Conservation (phyloP, 352 stramenopile species). For the Globisporangium cederbergense region DNA sequence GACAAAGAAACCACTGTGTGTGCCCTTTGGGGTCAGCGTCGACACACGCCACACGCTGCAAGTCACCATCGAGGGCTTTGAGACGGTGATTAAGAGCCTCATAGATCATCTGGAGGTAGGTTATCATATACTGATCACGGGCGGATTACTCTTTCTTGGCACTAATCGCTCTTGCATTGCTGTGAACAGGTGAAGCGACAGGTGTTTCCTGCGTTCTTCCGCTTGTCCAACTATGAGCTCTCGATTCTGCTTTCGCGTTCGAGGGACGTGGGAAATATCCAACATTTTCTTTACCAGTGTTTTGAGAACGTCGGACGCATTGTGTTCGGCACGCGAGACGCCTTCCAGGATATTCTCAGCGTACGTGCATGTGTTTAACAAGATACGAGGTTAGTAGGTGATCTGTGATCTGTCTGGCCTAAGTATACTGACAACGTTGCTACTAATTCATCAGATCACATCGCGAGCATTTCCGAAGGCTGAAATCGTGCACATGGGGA, state of each 20-base stretch:
- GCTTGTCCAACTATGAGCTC: constrained; percentile 59
- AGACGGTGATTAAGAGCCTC: constrained; percentile 40
- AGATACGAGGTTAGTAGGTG: too few relatives aligned
- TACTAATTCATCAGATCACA: constrained; percentile 5
- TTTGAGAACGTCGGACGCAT: constrained; percentile 70
- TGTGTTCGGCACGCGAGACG: constrained; percentile 50
- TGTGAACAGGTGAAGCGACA: constrained; percentile 45
- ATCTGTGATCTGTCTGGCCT: neutral
- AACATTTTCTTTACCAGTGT: constrained; percentile 55
- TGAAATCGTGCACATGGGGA: constrained; percentile 62
- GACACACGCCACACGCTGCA: constrained; percentile 43
- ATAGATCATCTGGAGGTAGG: constrained; percentile 54
- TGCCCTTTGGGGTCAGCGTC: constrained; percentile 45
- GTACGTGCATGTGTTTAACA: constrained; percentile 11
- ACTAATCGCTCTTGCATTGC: too few relatives aligned
- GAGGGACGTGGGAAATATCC: constrained; percentile 43
- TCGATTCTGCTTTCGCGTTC: constrained; percentile 44
- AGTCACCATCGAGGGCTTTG: constrained; percentile 48
- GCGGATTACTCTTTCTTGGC: too few relatives aligned
- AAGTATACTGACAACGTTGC: neutral
- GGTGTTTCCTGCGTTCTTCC: constrained; percentile 59
- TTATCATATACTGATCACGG: neutral
- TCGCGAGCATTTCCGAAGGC: constrained; percentile 36
- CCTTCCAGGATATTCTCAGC: constrained; percentile 59
- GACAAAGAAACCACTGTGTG: constrained; percentile 45